Evolutionary conservation across 352 stramenopile species (phyloP).

Genomic region (Blastocystis sp.): DNA sequence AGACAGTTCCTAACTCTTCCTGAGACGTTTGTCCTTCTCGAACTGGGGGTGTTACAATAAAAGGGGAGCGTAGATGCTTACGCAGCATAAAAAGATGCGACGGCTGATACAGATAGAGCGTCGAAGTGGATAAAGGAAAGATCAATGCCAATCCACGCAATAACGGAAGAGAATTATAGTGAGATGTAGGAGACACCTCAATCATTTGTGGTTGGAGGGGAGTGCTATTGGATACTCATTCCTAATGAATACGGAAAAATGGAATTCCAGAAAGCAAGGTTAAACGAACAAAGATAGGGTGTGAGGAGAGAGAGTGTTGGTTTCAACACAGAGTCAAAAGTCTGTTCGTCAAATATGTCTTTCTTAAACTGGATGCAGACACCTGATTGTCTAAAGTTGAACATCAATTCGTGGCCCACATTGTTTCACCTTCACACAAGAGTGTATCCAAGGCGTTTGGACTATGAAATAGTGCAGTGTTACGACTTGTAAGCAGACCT

Average conservation of each 20-base stretch:
- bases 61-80: not conserved
- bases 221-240: not conserved
- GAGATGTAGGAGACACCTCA: not conserved
- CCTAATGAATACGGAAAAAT: not conserved
- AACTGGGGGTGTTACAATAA: not conserved
- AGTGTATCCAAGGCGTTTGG: not conserved
- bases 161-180: not conserved
- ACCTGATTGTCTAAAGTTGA: not conserved
- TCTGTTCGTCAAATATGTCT: not conserved
- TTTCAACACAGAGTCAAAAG: not conserved
- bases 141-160: not conserved
- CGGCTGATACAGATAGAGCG: slow-evolving; percentile 17
- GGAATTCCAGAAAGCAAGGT: slow-evolving; percentile 27
- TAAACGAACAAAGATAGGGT: slow-evolving; percentile 22
- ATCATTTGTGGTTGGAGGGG: slow-evolving; percentile 16
- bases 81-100: slow-evolving; percentile 28
- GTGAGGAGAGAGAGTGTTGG: not conserved
- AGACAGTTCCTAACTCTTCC: not conserved
- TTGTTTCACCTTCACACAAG: not conserved
- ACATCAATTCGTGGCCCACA: not conserved
- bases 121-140: slow-evolving; percentile 16
- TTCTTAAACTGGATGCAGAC: slow-evolving; percentile 35
- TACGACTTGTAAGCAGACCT: not conserved
- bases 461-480: not conserved
- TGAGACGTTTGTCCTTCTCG: not conserved